Percentiles rank a stretch among this genome's conserved stretches.
These are phyloP conservation scores for Talaromyces verruculosus DNA, from an alignment of 2,329 filamentous ascomycete genomes.

Conservation along the genomic window DNA sequence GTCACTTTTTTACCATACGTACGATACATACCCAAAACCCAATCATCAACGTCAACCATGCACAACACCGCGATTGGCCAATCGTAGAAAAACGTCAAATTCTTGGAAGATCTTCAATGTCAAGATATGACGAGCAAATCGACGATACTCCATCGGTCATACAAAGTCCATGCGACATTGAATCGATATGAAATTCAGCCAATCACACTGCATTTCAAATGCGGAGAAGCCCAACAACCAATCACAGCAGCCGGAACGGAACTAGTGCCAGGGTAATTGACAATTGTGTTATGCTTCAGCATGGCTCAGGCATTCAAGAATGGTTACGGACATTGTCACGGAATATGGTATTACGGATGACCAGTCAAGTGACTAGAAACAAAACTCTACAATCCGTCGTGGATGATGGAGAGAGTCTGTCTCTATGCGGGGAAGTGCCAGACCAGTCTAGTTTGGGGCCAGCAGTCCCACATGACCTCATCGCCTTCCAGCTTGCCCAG, in stretches of 20 bases:
- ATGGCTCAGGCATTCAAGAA: background rate
- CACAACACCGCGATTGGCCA: background rate
- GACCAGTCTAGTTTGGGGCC: background rate
- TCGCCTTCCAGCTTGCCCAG: slow-evolving; percentile 17
- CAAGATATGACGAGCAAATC: background rate
- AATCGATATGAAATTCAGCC: background rate
- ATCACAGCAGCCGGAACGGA: background rate
- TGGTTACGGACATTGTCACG: background rate
- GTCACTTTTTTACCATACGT: too few relatives aligned
- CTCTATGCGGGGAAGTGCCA: background rate
- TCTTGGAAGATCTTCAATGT: background rate
- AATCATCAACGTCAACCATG: background rate
- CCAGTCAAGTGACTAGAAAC: background rate
- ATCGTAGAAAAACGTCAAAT: background rate
- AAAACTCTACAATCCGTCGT: too few relatives aligned
- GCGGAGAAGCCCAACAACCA: slow-evolving; percentile 1
- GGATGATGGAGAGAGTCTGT: too few relatives aligned
- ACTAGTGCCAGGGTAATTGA: background rate
- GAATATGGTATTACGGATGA: background rate
- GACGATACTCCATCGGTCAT: background rate
- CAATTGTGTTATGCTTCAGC: too few relatives aligned
- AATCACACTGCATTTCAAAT: background rate
- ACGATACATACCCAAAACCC: background rate
- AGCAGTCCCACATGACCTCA: slow-evolving; percentile 19
- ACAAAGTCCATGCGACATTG: background rate